Evolutionary conservation across 108 stramenopile genomes (phyloP).

Genomic region (Skeletonema costatum): DNA sequence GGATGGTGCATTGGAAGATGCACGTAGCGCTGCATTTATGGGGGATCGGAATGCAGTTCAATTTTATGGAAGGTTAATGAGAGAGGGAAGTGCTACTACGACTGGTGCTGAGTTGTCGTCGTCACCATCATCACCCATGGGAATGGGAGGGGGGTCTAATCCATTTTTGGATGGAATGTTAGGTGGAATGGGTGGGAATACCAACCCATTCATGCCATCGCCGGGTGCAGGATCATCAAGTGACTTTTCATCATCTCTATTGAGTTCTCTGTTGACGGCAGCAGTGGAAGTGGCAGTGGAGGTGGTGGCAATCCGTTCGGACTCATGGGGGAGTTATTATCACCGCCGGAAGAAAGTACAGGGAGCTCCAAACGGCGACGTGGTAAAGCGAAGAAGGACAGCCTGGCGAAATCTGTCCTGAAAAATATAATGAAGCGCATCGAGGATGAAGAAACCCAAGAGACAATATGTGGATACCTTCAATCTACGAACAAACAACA

Average conservation of each 20-base stretch:
- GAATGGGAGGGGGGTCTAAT: conserved; percentile 8
- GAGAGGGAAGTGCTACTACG: conserved; percentile 37
- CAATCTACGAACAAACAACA: conserved; percentile 59
- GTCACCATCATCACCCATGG: conserved; percentile 9
- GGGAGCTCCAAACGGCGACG: conserved; percentile 20
- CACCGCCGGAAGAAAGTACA: conserved; percentile 4
- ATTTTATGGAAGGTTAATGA: conserved; percentile 78
- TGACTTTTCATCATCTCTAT: conserved; percentile 44
- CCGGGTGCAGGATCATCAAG: conserved; percentile 14
- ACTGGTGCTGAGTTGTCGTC: conserved; percentile 19
- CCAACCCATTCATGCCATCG: conserved; percentile 21
- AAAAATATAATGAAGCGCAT: conserved; percentile 61
- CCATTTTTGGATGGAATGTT: conserved; percentile 40
- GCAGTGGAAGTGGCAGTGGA: conserved; percentile 10
- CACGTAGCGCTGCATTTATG: conserved; percentile 75
- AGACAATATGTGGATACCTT: conserved; percentile 63
- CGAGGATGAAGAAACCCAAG: conserved; percentile 71
- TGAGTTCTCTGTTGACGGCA: conserved; percentile 37
- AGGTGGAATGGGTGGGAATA: conserved; percentile 11
- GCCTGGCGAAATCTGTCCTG: conserved; percentile 68
- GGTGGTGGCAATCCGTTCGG: conserved; percentile 27
- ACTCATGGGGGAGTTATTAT: conserved; percentile 26
- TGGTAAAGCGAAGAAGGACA: conserved; percentile 27
- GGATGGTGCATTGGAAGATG: conserved; percentile 74
- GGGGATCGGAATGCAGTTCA: conserved; percentile 84